These are phyloP conservation scores for Scenedesmus sp. DNA, from an alignment of 163 green algal genomes.

Conservation along the genomic window DNA sequence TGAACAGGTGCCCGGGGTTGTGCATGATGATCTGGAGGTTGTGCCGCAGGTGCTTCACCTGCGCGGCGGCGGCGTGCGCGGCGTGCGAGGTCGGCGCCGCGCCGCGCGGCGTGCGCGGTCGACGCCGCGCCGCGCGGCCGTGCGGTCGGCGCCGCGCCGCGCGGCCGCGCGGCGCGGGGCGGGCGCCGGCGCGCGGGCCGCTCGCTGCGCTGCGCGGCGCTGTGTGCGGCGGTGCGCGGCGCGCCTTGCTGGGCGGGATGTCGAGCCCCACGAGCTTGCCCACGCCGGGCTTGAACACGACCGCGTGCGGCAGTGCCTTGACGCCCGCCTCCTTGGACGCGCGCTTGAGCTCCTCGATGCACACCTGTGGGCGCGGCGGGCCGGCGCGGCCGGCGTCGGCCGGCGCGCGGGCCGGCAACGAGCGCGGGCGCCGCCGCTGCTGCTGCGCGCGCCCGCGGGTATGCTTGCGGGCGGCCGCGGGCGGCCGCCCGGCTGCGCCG, in stretches of 20 bases:
- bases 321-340: slow-evolving; percentile 53
- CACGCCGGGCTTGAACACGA: slow-evolving; percentile 51
- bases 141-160: too few relatives aligned
- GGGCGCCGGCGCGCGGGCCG: too few relatives aligned
- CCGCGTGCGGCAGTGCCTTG: slow-evolving; percentile 54
- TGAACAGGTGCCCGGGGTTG: slow-evolving; percentile 59
- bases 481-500: too few relatives aligned
- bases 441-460: background rate
- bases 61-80: too few relatives aligned
- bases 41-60: slow-evolving; percentile 45
- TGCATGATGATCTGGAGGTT: slow-evolving; percentile 61
- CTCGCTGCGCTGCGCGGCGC: too few relatives aligned
- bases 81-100: too few relatives aligned
- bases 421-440: background rate
- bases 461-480: too few relatives aligned
- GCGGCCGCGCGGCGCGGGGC: too few relatives aligned
- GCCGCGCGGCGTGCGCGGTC: too few relatives aligned
- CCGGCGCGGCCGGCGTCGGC: too few relatives aligned
- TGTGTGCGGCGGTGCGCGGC: too few relatives aligned
- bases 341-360: slow-evolving; percentile 55
- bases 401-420: background rate
- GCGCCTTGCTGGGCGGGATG: slow-evolving; percentile 61
- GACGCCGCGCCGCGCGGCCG: too few relatives aligned
- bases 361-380: slow-evolving; percentile 44
- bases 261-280: slow-evolving; percentile 55